A percentile compares a stretch with the other conserved stretches of the same genome.
phyloP scores from a whole-genome alignment of 2,329 filamentous ascomycete species.

The Nectriaceae sp. region DNA sequence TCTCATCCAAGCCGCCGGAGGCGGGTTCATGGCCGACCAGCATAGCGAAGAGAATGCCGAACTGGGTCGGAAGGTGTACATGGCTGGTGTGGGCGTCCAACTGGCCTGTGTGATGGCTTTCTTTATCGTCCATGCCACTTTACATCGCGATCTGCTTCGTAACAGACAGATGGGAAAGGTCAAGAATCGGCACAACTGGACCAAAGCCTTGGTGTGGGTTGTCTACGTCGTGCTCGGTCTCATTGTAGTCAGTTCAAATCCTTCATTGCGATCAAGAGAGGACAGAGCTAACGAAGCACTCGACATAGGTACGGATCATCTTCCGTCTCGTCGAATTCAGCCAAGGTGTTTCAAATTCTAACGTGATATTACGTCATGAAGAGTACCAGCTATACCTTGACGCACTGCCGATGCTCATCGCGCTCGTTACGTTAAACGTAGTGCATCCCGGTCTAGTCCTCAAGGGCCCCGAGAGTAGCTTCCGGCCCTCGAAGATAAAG shows the following conservation, averaged over 20 bases:
- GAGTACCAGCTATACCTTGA: constrained; percentile 49
- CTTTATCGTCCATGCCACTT: constrained; percentile 32
- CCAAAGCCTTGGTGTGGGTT: constrained; percentile 2
- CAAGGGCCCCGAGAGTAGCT: constrained; percentile 8
- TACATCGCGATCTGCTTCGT: constrained; percentile 5
- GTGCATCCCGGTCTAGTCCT: constrained; percentile 35
- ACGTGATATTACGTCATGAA: constrained; percentile 32
- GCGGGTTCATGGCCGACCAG: constrained; percentile 20
- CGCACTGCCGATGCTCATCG: constrained; percentile 42
- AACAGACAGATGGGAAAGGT: constrained; percentile 5
- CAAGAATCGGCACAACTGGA: constrained; percentile 5
- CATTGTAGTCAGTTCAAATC: constrained; percentile 30
- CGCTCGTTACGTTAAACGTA: constrained; percentile 40
- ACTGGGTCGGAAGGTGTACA: constrained; percentile 37
- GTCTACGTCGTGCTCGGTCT: constrained; percentile 35
- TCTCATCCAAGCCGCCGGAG: constrained; percentile 33
- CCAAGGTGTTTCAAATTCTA: constrained; percentile 33
- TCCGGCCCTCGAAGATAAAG: constrained; percentile 4
- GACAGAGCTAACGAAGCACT: too few species aligned
- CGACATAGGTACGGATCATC: constrained; percentile 43
- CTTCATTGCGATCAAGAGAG: not conserved
- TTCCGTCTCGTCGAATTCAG: constrained; percentile 55
- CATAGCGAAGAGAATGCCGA: constrained; percentile 6
- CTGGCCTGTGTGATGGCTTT: constrained; percentile 49
- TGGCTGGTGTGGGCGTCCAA: constrained; percentile 52